Evolutionary conservation across 345 rosid genomes (phyloP).

Genomic region (Noccaea bulbosa): DNA sequence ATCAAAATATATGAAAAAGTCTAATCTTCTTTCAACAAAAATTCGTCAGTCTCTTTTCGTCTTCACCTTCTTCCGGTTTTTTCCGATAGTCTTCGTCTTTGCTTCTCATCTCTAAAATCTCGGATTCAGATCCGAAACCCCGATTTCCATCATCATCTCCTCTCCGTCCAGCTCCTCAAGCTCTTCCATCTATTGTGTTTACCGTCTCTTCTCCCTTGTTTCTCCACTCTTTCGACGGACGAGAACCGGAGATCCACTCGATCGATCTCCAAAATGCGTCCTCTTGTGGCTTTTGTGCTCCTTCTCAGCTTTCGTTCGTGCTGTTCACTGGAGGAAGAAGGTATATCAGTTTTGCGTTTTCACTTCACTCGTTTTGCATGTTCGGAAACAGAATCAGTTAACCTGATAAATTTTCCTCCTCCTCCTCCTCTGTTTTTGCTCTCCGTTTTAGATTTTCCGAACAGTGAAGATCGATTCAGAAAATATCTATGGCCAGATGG

Average conservation of each 20-base stretch:
- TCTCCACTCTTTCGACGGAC: slow-evolving; percentile 26
- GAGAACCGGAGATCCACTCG: slow-evolving; percentile 43
- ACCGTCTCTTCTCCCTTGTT: neutral
- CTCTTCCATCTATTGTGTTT: neutral
- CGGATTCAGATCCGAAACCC: slow-evolving; percentile 18
- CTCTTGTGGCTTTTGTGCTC: slow-evolving; percentile 39
- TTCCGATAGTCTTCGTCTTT: too few relatives aligned
- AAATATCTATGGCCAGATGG: slow-evolving; percentile 34
- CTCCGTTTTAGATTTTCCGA: slow-evolving; percentile 57
- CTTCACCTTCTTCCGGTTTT: slow-evolving; percentile 13
- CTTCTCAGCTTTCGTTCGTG: slow-evolving; percentile 45
- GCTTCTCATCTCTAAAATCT: slow-evolving; percentile 9
- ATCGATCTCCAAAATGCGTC: slow-evolving; percentile 35
- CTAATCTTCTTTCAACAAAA: neutral
- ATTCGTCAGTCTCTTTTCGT: neutral
- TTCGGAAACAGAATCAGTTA: slow-evolving; percentile 23
- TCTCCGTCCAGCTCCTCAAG: neutral
- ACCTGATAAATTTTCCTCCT: neutral
- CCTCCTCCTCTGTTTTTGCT: slow-evolving; percentile 10
- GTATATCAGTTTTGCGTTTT: slow-evolving; percentile 39
- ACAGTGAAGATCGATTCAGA: slow-evolving; percentile 47
- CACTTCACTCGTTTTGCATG: neutral
- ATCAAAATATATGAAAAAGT: neutral
- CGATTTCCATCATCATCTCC: neutral
- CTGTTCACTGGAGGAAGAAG: slow-evolving; percentile 62